Evolutionary conservation across 225 moss, liverwort and hornwort genomes (phyloP).

Genomic region (Climacium dendroides): DNA sequence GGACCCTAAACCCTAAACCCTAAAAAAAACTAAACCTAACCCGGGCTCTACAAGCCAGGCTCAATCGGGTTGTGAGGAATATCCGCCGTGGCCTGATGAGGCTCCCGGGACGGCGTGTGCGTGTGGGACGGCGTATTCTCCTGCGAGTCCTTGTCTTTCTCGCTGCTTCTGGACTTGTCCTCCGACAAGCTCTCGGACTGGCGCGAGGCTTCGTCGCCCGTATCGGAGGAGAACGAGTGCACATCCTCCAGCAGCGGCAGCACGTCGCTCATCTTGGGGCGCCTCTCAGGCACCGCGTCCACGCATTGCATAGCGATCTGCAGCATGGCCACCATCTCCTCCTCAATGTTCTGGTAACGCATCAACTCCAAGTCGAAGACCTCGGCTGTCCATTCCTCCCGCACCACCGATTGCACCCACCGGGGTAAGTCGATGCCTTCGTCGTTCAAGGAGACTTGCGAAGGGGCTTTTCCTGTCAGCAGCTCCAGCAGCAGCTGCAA

Average conservation of each 20-base stretch:
- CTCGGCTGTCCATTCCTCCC: slow-evolving; percentile 94
- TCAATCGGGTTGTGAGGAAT: not conserved
- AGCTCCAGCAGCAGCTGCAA: slow-evolving; percentile 62
- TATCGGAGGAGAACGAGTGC: slow-evolving; percentile 71
- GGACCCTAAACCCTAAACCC: not conserved
- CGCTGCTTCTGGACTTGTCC: slow-evolving; percentile 27
- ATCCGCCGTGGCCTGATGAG: not conserved
- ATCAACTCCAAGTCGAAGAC: slow-evolving; percentile 85
- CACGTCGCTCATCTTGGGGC: slow-evolving; percentile 78
- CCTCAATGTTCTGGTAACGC: slow-evolving; percentile 82
- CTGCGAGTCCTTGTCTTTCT: slow-evolving; percentile 29
- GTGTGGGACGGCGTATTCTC: slow-evolving; percentile 18
- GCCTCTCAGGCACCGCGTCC: slow-evolving; percentile 49
- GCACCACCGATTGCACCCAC: slow-evolving; percentile 92
- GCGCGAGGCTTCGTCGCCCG: slow-evolving; percentile 49
- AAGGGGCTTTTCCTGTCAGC: slow-evolving; percentile 82
- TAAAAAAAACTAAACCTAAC: not conserved
- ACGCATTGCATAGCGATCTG: slow-evolving; percentile 93
- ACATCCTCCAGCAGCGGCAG: slow-evolving; percentile 77
- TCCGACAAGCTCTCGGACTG: slow-evolving; percentile 32
- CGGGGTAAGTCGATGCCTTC: slow-evolving; percentile 81
- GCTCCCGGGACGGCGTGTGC: not conserved
- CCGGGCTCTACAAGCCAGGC: not conserved
- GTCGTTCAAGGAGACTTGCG: slow-evolving; percentile 71
- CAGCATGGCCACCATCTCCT: slow-evolving; percentile 93